Conservation (phyloP, 2,329 filamentous ascomycete species). For the Dothistroma septosporum region DNA sequence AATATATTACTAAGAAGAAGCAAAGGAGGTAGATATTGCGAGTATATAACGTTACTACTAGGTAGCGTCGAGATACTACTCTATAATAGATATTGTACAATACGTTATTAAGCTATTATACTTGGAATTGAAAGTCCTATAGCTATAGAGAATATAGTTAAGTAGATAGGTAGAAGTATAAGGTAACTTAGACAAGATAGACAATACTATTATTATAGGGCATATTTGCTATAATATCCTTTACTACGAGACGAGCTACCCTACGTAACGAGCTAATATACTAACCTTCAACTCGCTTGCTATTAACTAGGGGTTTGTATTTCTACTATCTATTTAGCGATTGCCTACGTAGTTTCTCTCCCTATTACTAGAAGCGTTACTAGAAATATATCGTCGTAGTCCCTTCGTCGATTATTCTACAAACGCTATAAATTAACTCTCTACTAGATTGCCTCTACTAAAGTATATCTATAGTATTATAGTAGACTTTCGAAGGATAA, state of each 20-base stretch:
- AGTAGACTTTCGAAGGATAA: not conserved
- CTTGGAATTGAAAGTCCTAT: too few relatives aligned
- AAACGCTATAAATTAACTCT: constrained; percentile 3
- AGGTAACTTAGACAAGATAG: too few relatives aligned
- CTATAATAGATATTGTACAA: too few relatives aligned
- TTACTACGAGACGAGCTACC: constrained; percentile 3
- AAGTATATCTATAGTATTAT: not conserved
- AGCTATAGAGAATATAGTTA: too few relatives aligned
- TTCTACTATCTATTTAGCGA: not conserved
- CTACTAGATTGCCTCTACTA: not conserved
- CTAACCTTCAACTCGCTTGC: not conserved
- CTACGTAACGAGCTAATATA: constrained; percentile 2
- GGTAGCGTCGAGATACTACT: too few relatives aligned
- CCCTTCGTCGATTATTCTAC: not conserved
- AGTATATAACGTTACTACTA: too few relatives aligned
- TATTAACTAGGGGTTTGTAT: not conserved
- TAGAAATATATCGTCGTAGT: constrained; percentile 1
- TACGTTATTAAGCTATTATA: too few relatives aligned
- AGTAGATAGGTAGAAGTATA: too few relatives aligned
- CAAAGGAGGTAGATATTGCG: too few relatives aligned
- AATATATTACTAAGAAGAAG: too few relatives aligned
- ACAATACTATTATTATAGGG: too few relatives aligned
- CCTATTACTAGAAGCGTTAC: constrained; percentile 1
- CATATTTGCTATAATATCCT: too few relatives aligned
- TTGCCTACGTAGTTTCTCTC: not conserved